Evolutionary conservation across 441 rosid genomes (phyloP), one percentile per base, ranked within the genome.

Genomic region (Manihot esculenta): DNA sequence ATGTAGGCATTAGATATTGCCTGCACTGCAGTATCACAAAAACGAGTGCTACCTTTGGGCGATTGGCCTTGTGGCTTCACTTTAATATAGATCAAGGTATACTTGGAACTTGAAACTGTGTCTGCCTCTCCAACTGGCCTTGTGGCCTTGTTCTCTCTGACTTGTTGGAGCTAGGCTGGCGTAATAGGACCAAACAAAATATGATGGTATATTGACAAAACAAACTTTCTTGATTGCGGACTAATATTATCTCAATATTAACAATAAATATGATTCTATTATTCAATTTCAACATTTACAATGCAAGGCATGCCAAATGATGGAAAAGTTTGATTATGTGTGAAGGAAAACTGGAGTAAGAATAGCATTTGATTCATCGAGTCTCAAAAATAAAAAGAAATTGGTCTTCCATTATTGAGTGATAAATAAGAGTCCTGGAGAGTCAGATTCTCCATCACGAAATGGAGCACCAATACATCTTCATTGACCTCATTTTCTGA

Each of bases 141-240:
- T n/a, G n/a, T n/a, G n/a, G n/a, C n/a, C n/a, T n/a, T 4, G 24
- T 1, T 51, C 60, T 41, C 30, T 53, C 53, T 15, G 23, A 30
- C 35, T 30, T 49, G 45, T 1, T 15, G 9, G 45, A n/a, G 44
- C 17, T 10, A 15, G 45, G 23, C 27, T 26, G 45, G 23, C 27
- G 26, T 27, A 9, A 30, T 11, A 45, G 26, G 8, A 62, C 20
- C 20, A 62, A 15, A 21, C 10, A 20, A n/a, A n/a, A n/a, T n/a
- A n/a, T n/a, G n/a, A n/a, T n/a, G n/a, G n/a, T n/a, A n/a, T n/a
- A n/a, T n/a, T n/a, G n/a, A n/a, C n/a, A n/a, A 42, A 64, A 67
- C n/a, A 67, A 67, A 35, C 70, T 67, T 66, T 53, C 49, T 66
- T 38, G 30, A 1, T 20, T n/a, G 10, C n/a, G 10, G 5, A 18